Conservation (phyloP, 2,329 filamentous ascomycete genomes). For the Onygenales sp. region DNA sequence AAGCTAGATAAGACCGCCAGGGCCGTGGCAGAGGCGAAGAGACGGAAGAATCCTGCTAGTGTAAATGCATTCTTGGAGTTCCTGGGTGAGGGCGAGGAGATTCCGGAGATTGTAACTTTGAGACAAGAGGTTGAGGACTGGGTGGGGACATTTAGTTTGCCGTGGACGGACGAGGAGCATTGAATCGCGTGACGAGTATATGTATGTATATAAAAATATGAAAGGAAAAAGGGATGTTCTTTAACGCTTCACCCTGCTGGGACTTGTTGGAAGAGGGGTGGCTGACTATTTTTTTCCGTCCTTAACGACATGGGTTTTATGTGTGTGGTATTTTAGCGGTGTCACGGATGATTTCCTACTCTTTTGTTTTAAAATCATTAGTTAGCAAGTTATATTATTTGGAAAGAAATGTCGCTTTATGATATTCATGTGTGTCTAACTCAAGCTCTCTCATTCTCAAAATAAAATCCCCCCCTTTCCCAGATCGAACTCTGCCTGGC, state of each 20-base stretch:
- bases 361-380: no score
- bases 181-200: conserved; percentile 38
- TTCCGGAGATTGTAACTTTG: conserved; percentile 73
- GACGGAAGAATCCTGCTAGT: conserved; percentile 95
- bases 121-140: conserved; percentile 84
- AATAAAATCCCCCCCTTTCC: no score
- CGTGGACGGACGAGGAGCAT: conserved; percentile 56
- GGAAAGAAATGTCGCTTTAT: no score
- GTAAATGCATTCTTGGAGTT: conserved; percentile 96
- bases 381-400: no score
- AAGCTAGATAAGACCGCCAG: conserved; percentile 57
- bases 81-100: conserved; percentile 68
- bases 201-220: not conserved
- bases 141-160: conserved; percentile 85
- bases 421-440: no score
- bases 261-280: no score
- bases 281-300: no score
- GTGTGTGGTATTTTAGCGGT: no score
- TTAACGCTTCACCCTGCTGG: not conserved
- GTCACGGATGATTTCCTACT: no score
- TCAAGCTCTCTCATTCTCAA: no score
- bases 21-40: conserved; percentile 68
- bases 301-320: no score
- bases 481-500: no score
- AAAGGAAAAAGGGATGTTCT: not conserved